phyloP scores from a whole-genome alignment of 306 rosid species.

The Gynostemma pentaphyllum region DNA sequence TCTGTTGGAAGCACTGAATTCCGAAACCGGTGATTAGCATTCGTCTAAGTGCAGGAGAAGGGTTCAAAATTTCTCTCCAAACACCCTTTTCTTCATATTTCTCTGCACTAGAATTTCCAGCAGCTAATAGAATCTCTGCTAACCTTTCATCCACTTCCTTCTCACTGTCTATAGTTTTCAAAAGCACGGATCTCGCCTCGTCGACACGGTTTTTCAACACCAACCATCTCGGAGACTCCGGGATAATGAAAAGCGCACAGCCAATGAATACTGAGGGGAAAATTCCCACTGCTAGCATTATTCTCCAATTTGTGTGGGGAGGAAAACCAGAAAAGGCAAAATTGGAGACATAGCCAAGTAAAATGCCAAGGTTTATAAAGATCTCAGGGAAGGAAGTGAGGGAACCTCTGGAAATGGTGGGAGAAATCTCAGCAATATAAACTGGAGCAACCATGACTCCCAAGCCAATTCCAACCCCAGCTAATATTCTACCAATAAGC shows the following conservation, averaged over 20 bases:
- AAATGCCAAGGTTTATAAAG: constrained; percentile 68
- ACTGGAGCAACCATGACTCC: constrained; percentile 91
- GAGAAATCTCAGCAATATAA: constrained; percentile 86
- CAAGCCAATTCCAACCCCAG: constrained; percentile 85
- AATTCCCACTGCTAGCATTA: constrained; percentile 86
- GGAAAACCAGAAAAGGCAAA: constrained; percentile 70
- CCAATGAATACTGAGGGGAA: constrained; percentile 79
- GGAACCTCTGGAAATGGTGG: constrained; percentile 59
- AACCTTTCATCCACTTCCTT: constrained; percentile 82
- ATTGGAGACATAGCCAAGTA: constrained; percentile 85
- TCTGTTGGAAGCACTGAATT: constrained; percentile 90
- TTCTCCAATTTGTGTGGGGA: constrained; percentile 66
- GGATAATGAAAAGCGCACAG: constrained; percentile 76
- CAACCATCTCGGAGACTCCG: constrained; percentile 93
- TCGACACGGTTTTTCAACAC: constrained; percentile 65
- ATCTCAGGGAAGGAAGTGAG: constrained; percentile 87
- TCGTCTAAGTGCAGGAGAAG: constrained; percentile 59
- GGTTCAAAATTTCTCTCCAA: constrained; percentile 57
- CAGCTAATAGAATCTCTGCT: constrained; percentile 68
- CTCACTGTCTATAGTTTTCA: constrained; percentile 63
- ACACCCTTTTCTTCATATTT: constrained; percentile 47
- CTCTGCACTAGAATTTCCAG: constrained; percentile 37
- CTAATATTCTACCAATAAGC: constrained; percentile 58
- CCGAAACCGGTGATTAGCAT: constrained; percentile 87
- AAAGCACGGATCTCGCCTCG: constrained; percentile 68